Base-by-base conservation (phyloP, 371 early-diverging fungal genomes). In the Mortierella sp. region DNA sequence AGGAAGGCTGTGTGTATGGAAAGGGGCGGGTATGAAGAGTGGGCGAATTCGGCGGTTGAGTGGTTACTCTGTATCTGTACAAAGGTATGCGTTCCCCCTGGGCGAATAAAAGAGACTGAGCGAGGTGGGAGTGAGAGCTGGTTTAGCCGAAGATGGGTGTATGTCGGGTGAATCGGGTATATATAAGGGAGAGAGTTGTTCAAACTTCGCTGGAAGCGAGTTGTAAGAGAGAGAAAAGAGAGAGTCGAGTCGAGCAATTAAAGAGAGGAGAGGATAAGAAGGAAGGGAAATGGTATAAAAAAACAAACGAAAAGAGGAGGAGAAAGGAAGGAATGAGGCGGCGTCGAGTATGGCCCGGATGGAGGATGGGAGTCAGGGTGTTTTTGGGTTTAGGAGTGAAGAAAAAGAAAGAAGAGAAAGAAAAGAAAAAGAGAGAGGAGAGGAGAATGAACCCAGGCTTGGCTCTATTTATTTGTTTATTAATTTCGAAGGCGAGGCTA, bases 381-480 rank as follows among this genome's bases (percentile, higher is more conserved):
- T 59, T 59, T 40, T 59, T 59, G 59, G 16, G 31, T 31, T 59
- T 59, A 31, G 59, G 59, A 26, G 57, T 26, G 28, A 26, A 8
- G 21, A 21, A 37, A 28, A 48, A 50, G 44, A 55, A 55, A 72
- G 28, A 61, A 72, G 28, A 26, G 19, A 16, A 21, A 37, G 34
- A 48, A 50, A 31, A 55, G 46, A 28, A 44, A 31, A 31, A 54
- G n/a, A 26, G 26, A 54, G 16, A 5, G 16, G 69, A 69, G 24
- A 73, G 73, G 69, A n/a, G 69, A 59, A 43, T 31, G 53, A 77
- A 64, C 50, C 46, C 2, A 71, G 50, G 21, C 71, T 16, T 51
- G 24, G 37, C 44, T 28, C 69, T 54, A 44, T 76, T 71, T 76
- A 71, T 71, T 71, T 77, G 28, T 51, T 48, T 46, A 16, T 21